Evolutionary conservation across 202 grass and related monocot species (phyloP), one percentile per base, ranked within the genome.

Genomic region (Musa balbisiana): DNA sequence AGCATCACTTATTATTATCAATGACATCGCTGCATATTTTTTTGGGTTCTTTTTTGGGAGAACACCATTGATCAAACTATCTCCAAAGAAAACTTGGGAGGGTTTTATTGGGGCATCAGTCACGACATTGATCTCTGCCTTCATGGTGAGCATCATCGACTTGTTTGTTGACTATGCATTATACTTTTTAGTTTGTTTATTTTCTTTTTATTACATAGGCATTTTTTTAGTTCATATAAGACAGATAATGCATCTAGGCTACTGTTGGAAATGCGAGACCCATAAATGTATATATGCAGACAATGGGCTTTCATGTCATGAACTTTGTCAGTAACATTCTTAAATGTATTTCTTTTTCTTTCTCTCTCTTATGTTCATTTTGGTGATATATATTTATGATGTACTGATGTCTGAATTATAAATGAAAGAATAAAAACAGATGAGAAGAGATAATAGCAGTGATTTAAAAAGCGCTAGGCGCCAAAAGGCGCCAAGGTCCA

Each of bases 1-100:
- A 49, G 92, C 92, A 77, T 96, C 92, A 19, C 89, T 96, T 69
- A 96, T 96, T 80, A 86, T 90, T 22, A 87, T 91, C 71, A 96
- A 91, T 80, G 92, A 96, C 76, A 84, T 96, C 80, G 92, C 88
- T 80, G 92, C 92, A 68, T 96, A 96, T 85, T 89, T 96, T 79
- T 91, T 96, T 84, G 92, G 92, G 51, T 96, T 96, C 75, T 96
- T 96, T 84, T 96, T 96, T 82, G 92, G 92, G 56, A 96, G 81
- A 84, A 96, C 88, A 85, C 92, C 92, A 2, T 81, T 96, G 80
- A 96, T 96, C 62, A 96, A 96, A 77, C 82, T 96, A 24, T 96
- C 92, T 43, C 92, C 92, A 75, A 96, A 96, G 75, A 96, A 96
- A 87, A 91, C 92, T 26, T 91, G 92, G 92, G 92, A 96, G 79